Evolutionary conservation across 1,284 basidiomycete species (phyloP), one percentile per base, ranked within the genome.

Genomic region (Austroboletus niveus): DNA sequence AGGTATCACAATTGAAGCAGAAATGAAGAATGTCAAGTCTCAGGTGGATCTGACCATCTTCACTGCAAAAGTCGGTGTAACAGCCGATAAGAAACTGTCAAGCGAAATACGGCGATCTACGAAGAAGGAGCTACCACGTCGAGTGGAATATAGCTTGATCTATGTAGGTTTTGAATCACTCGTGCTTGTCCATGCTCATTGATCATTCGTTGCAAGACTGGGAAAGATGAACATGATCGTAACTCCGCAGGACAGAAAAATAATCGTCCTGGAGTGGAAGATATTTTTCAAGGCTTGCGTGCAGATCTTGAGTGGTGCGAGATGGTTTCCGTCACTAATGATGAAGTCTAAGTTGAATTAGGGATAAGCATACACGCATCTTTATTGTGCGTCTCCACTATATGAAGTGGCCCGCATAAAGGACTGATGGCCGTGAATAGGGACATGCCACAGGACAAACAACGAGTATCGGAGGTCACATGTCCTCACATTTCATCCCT

Each of bases 401-500:
- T 56, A 34, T 30, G 8, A n/a, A n/a, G 7, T 45, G 40, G 29
- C 22, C 24, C 7, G 30, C 34, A 32, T 38, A 24, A 30, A 3
- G 9, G 24, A 15, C 42, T 45, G 4, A 55, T 40, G 29, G 32
- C 42, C 46, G 40, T 45, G 8, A 38, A 30, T 45, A 82, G 86
- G 90, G 88, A 8, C 89, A 91, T 62, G 79, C 87, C n/a, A 95
- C 93, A 7, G 87, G 81, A 22, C 96, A 99, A 72, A 97, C 94
- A 6, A 97, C 94, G 3, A 93, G 94, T 43, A 84, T 97, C 42
- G 92, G 91, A 4, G 94, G 94, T 0, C 93, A 96, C 63, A 84
- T 98, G 69, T 84, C 93, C 2, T 88, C 92, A 2, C 80, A 94
- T 8, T 98, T 98, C 67, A 97, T 99, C 53, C 94, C 94, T 1